Evolutionary conservation across 2,329 filamentous ascomycete genomes (phyloP).

Genomic region (Alternaria sp.): DNA sequence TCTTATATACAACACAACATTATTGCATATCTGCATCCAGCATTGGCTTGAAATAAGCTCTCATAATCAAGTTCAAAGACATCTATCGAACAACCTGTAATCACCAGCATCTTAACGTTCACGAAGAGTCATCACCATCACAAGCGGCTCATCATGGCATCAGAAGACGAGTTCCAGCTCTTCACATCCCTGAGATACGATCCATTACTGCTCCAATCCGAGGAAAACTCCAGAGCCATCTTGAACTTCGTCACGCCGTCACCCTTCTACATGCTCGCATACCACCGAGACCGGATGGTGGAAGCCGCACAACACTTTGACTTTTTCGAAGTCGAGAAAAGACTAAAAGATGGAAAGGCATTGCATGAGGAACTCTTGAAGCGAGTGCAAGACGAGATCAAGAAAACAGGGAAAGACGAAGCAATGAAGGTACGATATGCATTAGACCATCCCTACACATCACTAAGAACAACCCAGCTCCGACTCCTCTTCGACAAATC

Average conservation of each 20-base stretch:
- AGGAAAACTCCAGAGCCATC: conserved; percentile 54
- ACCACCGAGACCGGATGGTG: conserved; percentile 80
- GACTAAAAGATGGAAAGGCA: conserved; percentile 43
- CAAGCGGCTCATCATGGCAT: conserved; percentile 20
- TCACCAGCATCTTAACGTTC: not conserved
- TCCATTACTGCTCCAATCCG: conserved; percentile 41
- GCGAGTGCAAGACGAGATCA: conserved; percentile 39
- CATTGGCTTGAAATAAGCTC: not conserved
- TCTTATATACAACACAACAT: not conserved
- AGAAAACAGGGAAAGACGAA: conserved; percentile 27
- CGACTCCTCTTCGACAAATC: conserved; percentile 60
- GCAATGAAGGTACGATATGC: conserved; percentile 34
- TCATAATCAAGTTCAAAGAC: not conserved
- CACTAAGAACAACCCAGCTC: conserved; percentile 48
- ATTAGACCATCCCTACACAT: not conserved
- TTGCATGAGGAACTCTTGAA: conserved; percentile 41
- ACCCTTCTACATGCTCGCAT: conserved; percentile 79
- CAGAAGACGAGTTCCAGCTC: conserved; percentile 41
- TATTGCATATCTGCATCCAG: not conserved
- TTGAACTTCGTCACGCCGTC: conserved; percentile 61
- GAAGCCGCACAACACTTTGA: conserved; percentile 60
- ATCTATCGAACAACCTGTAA: not conserved
- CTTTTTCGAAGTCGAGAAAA: conserved; percentile 50
- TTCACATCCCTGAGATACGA: conserved; percentile 51
- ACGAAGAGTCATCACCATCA: not conserved